Conservation (phyloP, 1,284 basidiomycete genomes). For the Ceratobasidium sp. region DNA sequence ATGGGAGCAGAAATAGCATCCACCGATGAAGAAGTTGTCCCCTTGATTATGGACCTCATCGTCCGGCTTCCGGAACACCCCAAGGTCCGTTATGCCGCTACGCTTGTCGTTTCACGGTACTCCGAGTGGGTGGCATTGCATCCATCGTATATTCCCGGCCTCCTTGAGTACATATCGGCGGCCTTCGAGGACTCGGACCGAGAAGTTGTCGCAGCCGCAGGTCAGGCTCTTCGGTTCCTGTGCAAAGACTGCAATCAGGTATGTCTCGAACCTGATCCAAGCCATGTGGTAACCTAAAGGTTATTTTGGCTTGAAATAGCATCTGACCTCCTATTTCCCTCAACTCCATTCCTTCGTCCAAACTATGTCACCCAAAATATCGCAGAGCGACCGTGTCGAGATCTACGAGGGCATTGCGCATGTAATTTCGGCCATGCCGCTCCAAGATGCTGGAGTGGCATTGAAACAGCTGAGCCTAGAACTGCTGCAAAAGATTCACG, state of each 20-base stretch:
- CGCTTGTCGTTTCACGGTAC: constrained; percentile 95
- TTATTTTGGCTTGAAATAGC: constrained; percentile 61
- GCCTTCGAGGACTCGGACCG: constrained; percentile 87
- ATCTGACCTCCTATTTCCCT: constrained; percentile 91
- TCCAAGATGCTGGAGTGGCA: constrained; percentile 85
- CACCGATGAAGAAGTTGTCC: constrained; percentile 86
- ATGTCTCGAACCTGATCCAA: constrained; percentile 51
- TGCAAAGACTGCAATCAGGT: constrained; percentile 96
- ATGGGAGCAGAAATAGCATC: constrained; percentile 97
- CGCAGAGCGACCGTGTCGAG: constrained; percentile 89
- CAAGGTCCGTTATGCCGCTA: constrained; percentile 92
- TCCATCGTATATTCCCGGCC: constrained; percentile 86
- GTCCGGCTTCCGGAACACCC: constrained; percentile 93
- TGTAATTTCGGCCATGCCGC: constrained; percentile 93
- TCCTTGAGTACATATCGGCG: constrained; percentile 91
- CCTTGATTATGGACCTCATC: constrained; percentile 95
- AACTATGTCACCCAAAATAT: constrained; percentile 80
- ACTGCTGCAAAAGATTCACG: constrained; percentile 78
- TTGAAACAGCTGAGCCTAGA: constrained; percentile 87
- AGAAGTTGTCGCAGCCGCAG: constrained; percentile 93
- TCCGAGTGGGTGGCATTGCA: constrained; percentile 97
- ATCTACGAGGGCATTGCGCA: constrained; percentile 96
- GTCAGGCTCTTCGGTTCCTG: constrained; percentile 95
- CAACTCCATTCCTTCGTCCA: constrained; percentile 92
- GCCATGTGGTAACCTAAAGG: constrained; percentile 29